Conservation (phyloP, 1,284 basidiomycete genomes). For the Wallemia hederae region DNA sequence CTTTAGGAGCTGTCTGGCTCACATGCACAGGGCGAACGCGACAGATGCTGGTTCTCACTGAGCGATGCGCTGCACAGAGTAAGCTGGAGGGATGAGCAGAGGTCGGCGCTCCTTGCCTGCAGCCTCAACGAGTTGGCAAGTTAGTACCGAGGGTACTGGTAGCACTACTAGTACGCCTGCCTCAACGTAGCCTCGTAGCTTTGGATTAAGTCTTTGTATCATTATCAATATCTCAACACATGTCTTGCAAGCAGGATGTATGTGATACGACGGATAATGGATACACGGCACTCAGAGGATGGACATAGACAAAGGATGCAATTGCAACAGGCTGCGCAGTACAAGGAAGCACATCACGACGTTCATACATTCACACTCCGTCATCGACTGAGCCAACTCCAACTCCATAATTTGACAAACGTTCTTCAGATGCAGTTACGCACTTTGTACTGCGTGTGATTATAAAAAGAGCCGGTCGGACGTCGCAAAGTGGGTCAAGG, state of each 20-base stretch:
- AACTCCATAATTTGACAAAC: not conserved
- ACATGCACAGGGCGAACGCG: not conserved
- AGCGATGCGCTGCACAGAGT: not conserved
- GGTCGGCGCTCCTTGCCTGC: not conserved
- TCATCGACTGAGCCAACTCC: not conserved
- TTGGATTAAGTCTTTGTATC: not conserved
- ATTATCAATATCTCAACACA: not conserved
- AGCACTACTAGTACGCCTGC: not conserved
- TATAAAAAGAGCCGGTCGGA: too few relatives aligned
- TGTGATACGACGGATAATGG: too few relatives aligned
- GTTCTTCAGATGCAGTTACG: not conserved
- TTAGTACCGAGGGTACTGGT: not conserved
- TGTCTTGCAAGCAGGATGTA: not conserved
- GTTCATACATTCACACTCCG: too few relatives aligned
- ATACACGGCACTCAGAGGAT: too few relatives aligned
- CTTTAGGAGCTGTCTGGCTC: not conserved
- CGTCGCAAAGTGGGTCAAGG: too few relatives aligned
- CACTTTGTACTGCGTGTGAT: not conserved
- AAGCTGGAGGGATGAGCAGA: not conserved
- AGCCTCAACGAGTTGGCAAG: not conserved
- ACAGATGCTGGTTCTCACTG: not conserved
- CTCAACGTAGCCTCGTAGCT: too few relatives aligned
- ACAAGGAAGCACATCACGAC: too few relatives aligned
- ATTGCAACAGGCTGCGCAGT: too few relatives aligned
- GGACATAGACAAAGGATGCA: too few relatives aligned